Evolutionary conservation across 2,329 filamentous ascomycete genomes (phyloP).

Genomic region (Cryphonectria nitschkei): DNA sequence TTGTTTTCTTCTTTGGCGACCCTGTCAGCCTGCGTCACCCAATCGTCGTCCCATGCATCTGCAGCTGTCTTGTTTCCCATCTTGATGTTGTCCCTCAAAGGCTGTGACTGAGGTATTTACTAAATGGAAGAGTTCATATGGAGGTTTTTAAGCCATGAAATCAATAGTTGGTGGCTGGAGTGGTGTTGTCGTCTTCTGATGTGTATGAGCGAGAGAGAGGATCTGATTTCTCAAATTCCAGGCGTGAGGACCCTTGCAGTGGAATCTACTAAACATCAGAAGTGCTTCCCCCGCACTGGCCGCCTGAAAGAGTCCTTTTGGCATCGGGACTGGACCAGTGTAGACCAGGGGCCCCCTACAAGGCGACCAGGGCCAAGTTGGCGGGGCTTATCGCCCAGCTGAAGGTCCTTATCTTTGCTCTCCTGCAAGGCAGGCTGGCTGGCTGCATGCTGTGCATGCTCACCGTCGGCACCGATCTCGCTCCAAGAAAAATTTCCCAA

Average conservation of each 20-base stretch:
- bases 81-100: conserved; percentile 34
- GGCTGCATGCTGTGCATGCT: conserved; percentile 13
- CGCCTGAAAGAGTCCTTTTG: neutral
- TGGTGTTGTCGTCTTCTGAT: neutral
- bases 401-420: conserved; percentile 13
- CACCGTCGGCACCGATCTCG: conserved; percentile 27
- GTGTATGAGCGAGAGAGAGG: neutral
- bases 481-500: conserved; percentile 23
- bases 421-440: neutral
- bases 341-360: neutral
- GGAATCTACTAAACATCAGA: neutral
- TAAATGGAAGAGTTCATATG: neutral
- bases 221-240: neutral
- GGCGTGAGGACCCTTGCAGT: neutral
- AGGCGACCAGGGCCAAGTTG: neutral
- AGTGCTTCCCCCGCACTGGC: conserved; percentile 12
- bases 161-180: conserved; percentile 9
- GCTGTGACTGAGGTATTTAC: neutral
- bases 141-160: neutral
- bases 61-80: conserved; percentile 59
- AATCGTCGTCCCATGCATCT: conserved; percentile 89
- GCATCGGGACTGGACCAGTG: neutral
- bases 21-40: conserved; percentile 77
- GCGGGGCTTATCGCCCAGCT: conserved; percentile 23
- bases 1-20: conserved; percentile 44